phyloP scores from a whole-genome alignment of 179 eudicot genomes.

The Beta macrorhiza region DNA sequence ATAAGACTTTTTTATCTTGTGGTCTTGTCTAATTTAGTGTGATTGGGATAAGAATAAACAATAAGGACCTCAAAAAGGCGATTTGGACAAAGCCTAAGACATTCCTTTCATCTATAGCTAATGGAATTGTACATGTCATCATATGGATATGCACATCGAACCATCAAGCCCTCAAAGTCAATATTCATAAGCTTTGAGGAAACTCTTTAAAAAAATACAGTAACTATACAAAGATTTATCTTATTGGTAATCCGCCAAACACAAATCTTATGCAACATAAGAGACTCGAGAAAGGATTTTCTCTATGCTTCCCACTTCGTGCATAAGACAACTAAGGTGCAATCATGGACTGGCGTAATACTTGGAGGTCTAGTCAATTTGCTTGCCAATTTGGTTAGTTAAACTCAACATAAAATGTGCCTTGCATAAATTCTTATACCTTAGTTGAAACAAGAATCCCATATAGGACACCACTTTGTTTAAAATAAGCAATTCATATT shows the following conservation, averaged over 20 bases:
- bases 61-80: not conserved
- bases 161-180: not conserved
- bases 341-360: not conserved
- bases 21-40: not conserved
- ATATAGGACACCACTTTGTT: not conserved
- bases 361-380: not conserved
- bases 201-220: too few relatives aligned
- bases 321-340: not conserved
- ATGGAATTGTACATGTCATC: not conserved
- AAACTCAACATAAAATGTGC: not conserved
- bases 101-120: not conserved
- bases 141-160: not conserved
- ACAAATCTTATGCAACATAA: not conserved
- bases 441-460: not conserved
- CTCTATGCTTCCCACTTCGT: too few relatives aligned
- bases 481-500: slow-evolving; percentile 1
- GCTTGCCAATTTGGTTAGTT: not conserved
- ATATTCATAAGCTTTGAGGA: not conserved
- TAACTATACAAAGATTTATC: not conserved
- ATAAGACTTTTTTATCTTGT: not conserved
- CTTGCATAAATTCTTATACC: not conserved
- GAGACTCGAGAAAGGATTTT: not conserved
- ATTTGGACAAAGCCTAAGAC: not conserved
- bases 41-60: not conserved
- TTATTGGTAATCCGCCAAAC: not conserved